Conservation (phyloP, 805 yeast species). For the Candida ascalaphidarum region DNA sequence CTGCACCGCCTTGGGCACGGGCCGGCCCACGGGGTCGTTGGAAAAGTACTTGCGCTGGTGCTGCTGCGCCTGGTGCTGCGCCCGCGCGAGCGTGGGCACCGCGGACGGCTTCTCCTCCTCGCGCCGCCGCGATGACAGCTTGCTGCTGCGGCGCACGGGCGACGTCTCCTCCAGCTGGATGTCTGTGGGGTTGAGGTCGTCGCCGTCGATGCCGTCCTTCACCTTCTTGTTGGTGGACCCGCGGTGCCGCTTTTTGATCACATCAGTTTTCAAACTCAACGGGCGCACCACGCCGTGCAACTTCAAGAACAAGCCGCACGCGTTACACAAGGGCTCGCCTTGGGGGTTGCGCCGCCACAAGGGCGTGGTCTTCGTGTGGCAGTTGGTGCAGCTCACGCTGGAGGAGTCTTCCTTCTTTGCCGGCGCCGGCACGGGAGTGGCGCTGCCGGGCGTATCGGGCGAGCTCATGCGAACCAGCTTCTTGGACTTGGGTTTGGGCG, state of each 20-base stretch:
- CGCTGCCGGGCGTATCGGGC: background rate
- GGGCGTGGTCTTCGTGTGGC: constrained; percentile 89
- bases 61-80: too few relatives aligned
- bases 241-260: constrained; percentile 85
- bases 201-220: constrained; percentile 29
- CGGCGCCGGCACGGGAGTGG: constrained; percentile 1
- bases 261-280: constrained; percentile 81
- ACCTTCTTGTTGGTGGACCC: constrained; percentile 14
- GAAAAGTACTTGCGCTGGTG: too few relatives aligned
- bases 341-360: constrained; percentile 90
- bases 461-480: background rate
- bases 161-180: too few relatives aligned
- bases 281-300: constrained; percentile 96
- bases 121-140: too few relatives aligned
- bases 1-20: constrained; percentile 2
- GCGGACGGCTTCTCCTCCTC: too few relatives aligned
- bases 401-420: constrained; percentile 1
- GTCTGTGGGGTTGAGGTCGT: constrained; percentile 41
- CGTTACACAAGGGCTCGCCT: constrained; percentile 90
- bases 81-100: too few relatives aligned
- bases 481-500: constrained; percentile 3
- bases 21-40: background rate
- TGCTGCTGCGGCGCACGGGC: too few relatives aligned
- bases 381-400: constrained; percentile 60
- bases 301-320: constrained; percentile 89